Conservation (phyloP, 108 stramenopile genomes). For the Nannochloropsis gaditana region DNA sequence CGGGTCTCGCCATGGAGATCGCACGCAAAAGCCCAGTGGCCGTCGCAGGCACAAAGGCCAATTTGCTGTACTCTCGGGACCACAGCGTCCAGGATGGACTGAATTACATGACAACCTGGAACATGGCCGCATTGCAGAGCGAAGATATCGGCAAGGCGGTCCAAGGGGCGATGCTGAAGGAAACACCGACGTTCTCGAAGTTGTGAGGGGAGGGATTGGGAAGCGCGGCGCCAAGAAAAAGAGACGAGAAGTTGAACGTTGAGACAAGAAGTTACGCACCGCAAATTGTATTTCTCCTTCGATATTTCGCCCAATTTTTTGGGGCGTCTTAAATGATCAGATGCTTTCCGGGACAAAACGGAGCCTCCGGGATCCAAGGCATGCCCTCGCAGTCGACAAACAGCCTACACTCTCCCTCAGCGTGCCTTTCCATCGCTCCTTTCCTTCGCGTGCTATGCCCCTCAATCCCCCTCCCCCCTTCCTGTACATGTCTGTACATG, state of each 20-base stretch:
- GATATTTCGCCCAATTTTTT: no score
- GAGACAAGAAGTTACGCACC: no score
- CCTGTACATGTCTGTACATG: not conserved
- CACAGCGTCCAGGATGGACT: slow-evolving; percentile 41
- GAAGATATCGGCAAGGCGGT: slow-evolving; percentile 42
- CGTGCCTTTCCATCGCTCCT: not conserved
- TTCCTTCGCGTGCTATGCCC: not conserved
- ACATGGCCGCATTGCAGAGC: slow-evolving; percentile 51
- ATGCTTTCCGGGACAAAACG: no score
- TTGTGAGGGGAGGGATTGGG: slow-evolving; percentile 27
- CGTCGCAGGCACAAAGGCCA: slow-evolving; percentile 53
- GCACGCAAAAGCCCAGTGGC: slow-evolving; percentile 53
- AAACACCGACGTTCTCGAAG: slow-evolving; percentile 43
- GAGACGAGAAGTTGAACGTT: not conserved
- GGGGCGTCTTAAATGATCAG: no score
- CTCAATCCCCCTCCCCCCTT: not conserved
- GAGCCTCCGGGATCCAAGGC: no score
- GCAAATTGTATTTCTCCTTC: no score
- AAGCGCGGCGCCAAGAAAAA: not conserved
- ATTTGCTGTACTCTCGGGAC: slow-evolving; percentile 54
- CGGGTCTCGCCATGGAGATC: slow-evolving; percentile 43
- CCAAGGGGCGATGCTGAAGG: slow-evolving; percentile 29
- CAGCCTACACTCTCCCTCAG: no score
- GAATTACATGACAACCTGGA: slow-evolving; percentile 50
- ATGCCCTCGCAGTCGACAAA: no score